These are phyloP conservation scores for Fusarium luffae DNA, from an alignment of 2,329 filamentous ascomycete genomes.

Conservation along the genomic window DNA sequence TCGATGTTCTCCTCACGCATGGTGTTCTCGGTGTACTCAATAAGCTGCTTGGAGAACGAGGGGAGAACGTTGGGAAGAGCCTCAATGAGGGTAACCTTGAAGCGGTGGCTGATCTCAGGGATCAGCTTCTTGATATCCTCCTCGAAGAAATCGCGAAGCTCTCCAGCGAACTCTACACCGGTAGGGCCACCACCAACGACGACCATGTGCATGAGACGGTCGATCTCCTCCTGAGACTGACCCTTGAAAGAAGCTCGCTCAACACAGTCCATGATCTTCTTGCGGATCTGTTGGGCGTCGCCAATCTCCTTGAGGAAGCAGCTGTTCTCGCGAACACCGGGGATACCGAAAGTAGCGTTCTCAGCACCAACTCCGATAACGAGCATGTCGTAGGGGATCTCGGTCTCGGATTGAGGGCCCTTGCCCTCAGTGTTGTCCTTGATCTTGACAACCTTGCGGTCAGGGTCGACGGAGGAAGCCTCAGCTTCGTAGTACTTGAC, in stretches of 20 bases:
- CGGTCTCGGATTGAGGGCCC: slow-evolving; percentile 81
- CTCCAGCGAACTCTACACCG: slow-evolving; percentile 97
- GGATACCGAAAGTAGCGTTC: slow-evolving; percentile 98
- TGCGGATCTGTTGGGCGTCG: slow-evolving; percentile 95
- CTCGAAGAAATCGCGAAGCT: slow-evolving; percentile 99
- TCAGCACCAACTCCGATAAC: slow-evolving; percentile 97
- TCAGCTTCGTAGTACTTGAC: slow-evolving; percentile 99
- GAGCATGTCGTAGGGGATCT: slow-evolving; percentile 97
- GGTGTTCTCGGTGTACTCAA: slow-evolving; percentile 98
- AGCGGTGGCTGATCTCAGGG: slow-evolving; percentile 92
- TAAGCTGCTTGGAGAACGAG: slow-evolving; percentile 98
- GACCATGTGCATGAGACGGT: slow-evolving; percentile 98
- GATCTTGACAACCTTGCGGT: slow-evolving; percentile 88
- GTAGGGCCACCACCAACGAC: slow-evolving; percentile 94
- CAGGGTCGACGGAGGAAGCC: slow-evolving; percentile 92
- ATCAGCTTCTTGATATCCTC: slow-evolving; percentile 98
- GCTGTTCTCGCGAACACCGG: slow-evolving; percentile 92
- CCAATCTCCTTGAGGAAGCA: slow-evolving; percentile 99
- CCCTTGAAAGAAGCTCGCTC: slow-evolving; percentile 99
- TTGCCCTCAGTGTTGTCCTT: slow-evolving; percentile 94
- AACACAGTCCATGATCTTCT: slow-evolving; percentile 99
- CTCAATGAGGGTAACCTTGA: slow-evolving; percentile 97
- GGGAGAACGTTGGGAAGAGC: slow-evolving; percentile 95
- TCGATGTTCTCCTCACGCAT: slow-evolving; percentile 99
- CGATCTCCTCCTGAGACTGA: slow-evolving; percentile 85